Base-by-base conservation (phyloP, 139 green algal species). In the Eudorina sp. region DNA sequence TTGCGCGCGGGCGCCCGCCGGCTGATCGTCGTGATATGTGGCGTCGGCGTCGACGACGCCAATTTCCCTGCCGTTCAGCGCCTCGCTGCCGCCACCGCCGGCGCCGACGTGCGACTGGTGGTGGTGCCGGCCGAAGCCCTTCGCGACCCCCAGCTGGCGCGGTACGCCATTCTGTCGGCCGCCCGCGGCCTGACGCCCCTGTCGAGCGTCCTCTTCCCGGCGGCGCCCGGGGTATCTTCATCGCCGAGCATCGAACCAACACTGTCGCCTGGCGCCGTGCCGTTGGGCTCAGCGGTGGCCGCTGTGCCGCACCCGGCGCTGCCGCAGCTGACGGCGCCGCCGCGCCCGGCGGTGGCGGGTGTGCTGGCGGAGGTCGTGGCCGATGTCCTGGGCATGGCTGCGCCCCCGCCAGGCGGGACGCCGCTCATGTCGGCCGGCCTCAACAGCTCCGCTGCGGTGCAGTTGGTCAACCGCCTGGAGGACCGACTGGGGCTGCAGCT, bases 341-440 rank as follows among this genome's bases (percentile, higher is more conserved):
- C n/a, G 27, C n/a, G 43, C 6, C n/a, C 31, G n/a, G 34, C 64
- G 7, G 60, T 85, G 34, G 27, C 48, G 0, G 38, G 19, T 11
- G 1, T 85, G 9, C 27, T 78, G 58, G 74, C 36, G 74, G 85
- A 79, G 74, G 85, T 85, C 53, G 68, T 77, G 27, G 41, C 48
- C 18, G 74, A 90, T 45, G 46, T 84, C 45, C 51, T 72, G 9
- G 73, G 60, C 31, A 60, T 53, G 5, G 41, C 34, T 0, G 36
- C 75, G n/a, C 38, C 85, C 29, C 51, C 75, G 85, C 38, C 60
- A 0, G 74, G 41, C 38, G 16, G 11, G 27, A 48, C 79, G 16
- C 92, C 94, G 38, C 90, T 94, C 27, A 89, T 94, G 91, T 45
- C 77, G 0, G 88, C 89, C 29, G 94, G 94, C 3, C 68, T 96